phyloP scores from a whole-genome alignment of 148 eudicot genomes.

The Pouteria glomerata region DNA sequence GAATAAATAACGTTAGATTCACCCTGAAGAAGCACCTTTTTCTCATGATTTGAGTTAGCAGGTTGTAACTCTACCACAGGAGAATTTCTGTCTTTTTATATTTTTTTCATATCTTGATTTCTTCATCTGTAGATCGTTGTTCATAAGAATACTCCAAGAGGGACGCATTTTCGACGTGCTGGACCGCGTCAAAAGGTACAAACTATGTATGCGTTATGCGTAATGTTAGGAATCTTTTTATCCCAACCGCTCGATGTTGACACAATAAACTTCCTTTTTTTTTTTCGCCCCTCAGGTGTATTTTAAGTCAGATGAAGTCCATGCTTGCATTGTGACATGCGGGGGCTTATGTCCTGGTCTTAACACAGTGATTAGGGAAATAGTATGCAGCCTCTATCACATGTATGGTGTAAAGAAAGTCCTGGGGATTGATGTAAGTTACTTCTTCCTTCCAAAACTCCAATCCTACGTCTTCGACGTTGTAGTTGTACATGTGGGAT shows the following conservation, averaged over 20 bases:
- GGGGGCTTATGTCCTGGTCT: conserved; percentile 92
- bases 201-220: not conserved
- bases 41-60: not conserved
- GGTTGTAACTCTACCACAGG: not conserved
- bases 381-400: conserved; percentile 63
- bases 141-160: conserved; percentile 65
- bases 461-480: too few species aligned
- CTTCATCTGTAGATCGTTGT: conserved; percentile 58
- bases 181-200: conserved; percentile 82
- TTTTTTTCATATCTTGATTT: not conserved
- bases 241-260: too few species aligned
- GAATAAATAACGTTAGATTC: not conserved
- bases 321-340: conserved; percentile 78
- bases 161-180: conserved; percentile 79
- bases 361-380: conserved; percentile 85
- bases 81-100: not conserved
- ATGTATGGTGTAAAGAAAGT: conserved; percentile 78
- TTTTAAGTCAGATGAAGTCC: conserved; percentile 67
- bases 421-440: conserved; percentile 69
- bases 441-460: not conserved
- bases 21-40: too few species aligned
- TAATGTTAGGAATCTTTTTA: not conserved
- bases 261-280: not conserved
- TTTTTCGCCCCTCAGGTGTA: conserved; percentile 59
- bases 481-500: too few species aligned